Base-by-base conservation (phyloP, 768 basidiomycete species). In the Fomitopsis pulvina region DNA sequence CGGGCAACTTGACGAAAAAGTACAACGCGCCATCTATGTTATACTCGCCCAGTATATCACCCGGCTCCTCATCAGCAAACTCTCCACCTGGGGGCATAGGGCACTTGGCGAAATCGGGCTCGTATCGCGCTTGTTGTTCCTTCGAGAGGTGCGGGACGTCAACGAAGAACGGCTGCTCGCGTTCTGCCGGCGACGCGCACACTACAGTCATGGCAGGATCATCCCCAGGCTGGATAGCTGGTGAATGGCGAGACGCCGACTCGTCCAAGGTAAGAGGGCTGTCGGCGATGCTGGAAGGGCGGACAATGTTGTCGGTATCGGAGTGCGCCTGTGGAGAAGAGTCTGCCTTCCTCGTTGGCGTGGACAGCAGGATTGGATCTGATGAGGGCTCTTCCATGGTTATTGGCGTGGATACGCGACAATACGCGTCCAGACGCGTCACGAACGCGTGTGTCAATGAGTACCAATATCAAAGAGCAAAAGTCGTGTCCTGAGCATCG, bases 1-100 rank as follows among this genome's bases (percentile, higher is more conserved):
- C 74, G 40, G 67, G 63, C 54, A 74, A 77, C 29, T 77, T 74
- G 38, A 79, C 85, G 64, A 76, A 89, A 61, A 81, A 87, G 58
- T 73, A 84, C 16, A 69, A 60, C n/a, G 63, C 60, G 20, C 55
- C 58, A 6, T 59, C 65, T 4, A 73, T 65, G 10, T 55, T 46
- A 52, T 75, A 73, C 60, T 86, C 81, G 6, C 84, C 84, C 51
- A 87, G 73, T 24, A 88, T 69, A 53, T 41, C 18, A 2, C 57
- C 50, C 22, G 59, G 34, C n/a, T 57, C 54, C 7, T 48, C 51
- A 14, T 52, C 39, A 3, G 50, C 37, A 39, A 52, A 58, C 37
- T 51, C 51, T 12, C 50, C 51, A 20, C 55, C 51, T 8, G 51
- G 21, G 14, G 49, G 20, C 27, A 52, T 49, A 11, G 26, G 27